phyloP scores from a whole-genome alignment of 2,329 filamentous ascomycete genomes.

The Karstenula rhodostoma region DNA sequence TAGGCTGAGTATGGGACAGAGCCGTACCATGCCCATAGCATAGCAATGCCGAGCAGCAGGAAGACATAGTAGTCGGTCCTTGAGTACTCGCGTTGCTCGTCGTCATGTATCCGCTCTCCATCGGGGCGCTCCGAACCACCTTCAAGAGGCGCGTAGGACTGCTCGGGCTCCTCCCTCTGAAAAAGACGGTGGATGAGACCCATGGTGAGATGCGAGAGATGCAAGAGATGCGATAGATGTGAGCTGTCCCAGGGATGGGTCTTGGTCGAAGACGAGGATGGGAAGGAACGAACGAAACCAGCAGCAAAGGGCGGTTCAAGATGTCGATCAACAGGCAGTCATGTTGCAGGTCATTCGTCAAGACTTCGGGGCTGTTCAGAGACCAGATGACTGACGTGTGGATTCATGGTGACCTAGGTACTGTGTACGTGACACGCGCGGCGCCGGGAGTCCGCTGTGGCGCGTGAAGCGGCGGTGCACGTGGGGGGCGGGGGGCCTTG shows the following conservation, averaged over 20 bases:
- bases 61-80: constrained; percentile 89
- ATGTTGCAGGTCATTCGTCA: constrained; percentile 26
- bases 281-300: constrained; percentile 21
- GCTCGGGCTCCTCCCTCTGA: constrained; percentile 33
- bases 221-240: constrained; percentile 11
- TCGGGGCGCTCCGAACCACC: constrained; percentile 46
- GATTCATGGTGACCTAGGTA: neutral
- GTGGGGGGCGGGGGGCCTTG: neutral
- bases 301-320: constrained; percentile 8
- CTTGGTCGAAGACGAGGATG: neutral
- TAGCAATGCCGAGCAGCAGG: constrained; percentile 83
- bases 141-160: constrained; percentile 49
- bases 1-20: neutral
- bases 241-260: neutral
- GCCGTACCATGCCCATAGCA: constrained; percentile 94
- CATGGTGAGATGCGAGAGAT: constrained; percentile 34
- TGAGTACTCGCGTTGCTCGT: constrained; percentile 67
- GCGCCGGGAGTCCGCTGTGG: neutral
- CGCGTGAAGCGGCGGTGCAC: neutral
- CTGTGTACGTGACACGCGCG: too few relatives aligned
- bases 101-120: constrained; percentile 42
- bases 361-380: neutral
- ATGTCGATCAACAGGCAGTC: constrained; percentile 25
- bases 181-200: constrained; percentile 45
- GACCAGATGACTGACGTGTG: constrained; percentile 23